Evolutionary conservation across 805 yeast genomes (phyloP), one percentile per base, ranked within the genome.

Genomic region (Saturnispora mendoncae): DNA sequence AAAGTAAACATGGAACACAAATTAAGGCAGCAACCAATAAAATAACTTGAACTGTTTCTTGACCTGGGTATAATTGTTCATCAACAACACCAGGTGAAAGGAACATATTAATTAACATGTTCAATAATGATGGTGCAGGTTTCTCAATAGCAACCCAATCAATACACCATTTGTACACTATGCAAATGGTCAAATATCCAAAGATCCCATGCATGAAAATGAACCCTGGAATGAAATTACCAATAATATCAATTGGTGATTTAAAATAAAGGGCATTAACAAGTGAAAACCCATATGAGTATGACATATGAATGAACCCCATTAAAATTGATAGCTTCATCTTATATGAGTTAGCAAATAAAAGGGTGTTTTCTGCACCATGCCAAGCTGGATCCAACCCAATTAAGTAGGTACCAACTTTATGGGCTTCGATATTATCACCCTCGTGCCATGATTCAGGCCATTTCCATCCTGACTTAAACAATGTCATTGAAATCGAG

Each of bases 371-470:
- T 52, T 92, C 98, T 31, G 97, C 74, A 14, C 97, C 96, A 62
- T 92, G 99, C 99, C 99, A 92, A 9, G 81, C 84, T 49, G 81
- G 84, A 64, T 92, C 99, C 39, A 92, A 64, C 39, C 99, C 99
- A 57, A 92, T 67, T 4, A 80, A 66, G 57, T 92, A 92, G 10
- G 76, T 76, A 7, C 90, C 85, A 12, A 68, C 68, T 52, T 73
- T 70, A 28, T 68, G 68, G 10, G 87, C 97, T 35, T 68, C 70
- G 43, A 88, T 71, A 4, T 77, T 57, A 32, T 84, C 84, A 19
- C 94, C 94, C 45, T 65, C 70, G 49, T 76, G 66, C 66, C 81
- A 83, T 36, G 69, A 60, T 39, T 72, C 72, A 6, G 97, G 97
- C 94, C 95, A 92, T 53, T 72, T 69, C 97, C 98, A 92, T 26